Conservation (phyloP, 768 basidiomycete genomes). For the Goffeauzyma gilvescens region DNA sequence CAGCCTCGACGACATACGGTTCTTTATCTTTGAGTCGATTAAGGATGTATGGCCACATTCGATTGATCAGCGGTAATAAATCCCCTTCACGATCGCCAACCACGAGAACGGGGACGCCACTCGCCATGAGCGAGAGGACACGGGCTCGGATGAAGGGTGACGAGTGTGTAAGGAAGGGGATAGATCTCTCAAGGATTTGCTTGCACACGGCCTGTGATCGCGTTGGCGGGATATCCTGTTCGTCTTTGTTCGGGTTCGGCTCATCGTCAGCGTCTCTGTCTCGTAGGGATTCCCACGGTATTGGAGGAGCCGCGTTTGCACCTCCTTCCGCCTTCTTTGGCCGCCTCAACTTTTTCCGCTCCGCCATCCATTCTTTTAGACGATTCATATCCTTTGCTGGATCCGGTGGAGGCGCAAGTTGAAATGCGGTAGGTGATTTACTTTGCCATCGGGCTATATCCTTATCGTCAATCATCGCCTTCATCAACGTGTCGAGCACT, state of each 20-base stretch:
- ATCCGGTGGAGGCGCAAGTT: constrained; percentile 11
- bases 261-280: constrained; percentile 14
- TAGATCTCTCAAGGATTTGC: constrained; percentile 67
- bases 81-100: constrained; percentile 40
- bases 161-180: constrained; percentile 77
- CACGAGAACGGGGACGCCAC: constrained; percentile 49
- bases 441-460: not conserved
- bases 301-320: constrained; percentile 16
- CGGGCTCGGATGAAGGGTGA: constrained; percentile 70
- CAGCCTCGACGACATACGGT: constrained; percentile 59
- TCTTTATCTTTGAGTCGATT: constrained; percentile 51
- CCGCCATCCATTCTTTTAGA: constrained; percentile 49
- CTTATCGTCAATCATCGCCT: constrained; percentile 42
- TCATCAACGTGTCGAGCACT: constrained; percentile 67
- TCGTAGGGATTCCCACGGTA: constrained; percentile 14
- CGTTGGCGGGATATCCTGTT: constrained; percentile 40
- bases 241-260: constrained; percentile 26
- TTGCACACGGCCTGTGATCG: constrained; percentile 56
- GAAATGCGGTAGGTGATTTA: constrained; percentile 1
- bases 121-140: constrained; percentile 54
- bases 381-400: constrained; percentile 21
- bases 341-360: no score
- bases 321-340: no score
- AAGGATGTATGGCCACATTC: constrained; percentile 83
- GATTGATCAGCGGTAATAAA: constrained; percentile 66